Base-by-base conservation (phyloP, 495 filamentous ascomycete species). In the Penicillium coffeae region DNA sequence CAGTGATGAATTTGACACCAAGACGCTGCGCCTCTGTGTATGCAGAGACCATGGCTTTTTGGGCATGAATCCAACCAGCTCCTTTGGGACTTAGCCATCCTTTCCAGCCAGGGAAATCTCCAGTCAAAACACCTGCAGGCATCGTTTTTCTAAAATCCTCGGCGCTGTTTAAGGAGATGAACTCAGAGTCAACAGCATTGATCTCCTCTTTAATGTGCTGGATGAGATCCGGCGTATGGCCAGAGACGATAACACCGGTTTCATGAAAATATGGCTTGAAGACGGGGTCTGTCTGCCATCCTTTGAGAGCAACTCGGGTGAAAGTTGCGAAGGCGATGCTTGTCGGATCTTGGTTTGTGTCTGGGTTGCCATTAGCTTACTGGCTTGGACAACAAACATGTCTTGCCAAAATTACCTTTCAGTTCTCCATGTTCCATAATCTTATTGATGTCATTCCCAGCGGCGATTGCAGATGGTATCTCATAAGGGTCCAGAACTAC, bases 401-500 rank as follows among this genome's bases (percentile, higher is more conserved):
- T n/a, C n/a, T n/a, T n/a, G n/a, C n/a, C n/a, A n/a, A n/a, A n/a
- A n/a, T 21, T 54, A 74, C 77, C 63, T 66, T 73, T 69, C n/a
- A 60, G 19, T 27, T 70, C 64, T 37, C 60, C 62, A 42, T 70
- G 66, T 52, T 81, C 77, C 59, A 79, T 72, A 43, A 80, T 80
- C 45, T 80, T 80, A 41, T 81, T 81, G 14, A 81, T 54, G 45
- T 80, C 77, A 48, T 79, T 81, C 2, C 77, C 76, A 2, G 77
- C 75, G 14, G 74, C 62, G 47, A 77, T 78, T n/a, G 69, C 60
- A 3, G 76, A 78, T 2, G 77, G 77, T 7, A 78, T 53, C 0
- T 54, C 45, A 42, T 72, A 55, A 5, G 63, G 59, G 52, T 81
- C 77, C 1, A 80, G 57, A 12, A 80, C 76, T 0, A 59, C 73